Conservation (phyloP, 2,329 filamentous ascomycete genomes). For the Fusarium marasasianum region DNA sequence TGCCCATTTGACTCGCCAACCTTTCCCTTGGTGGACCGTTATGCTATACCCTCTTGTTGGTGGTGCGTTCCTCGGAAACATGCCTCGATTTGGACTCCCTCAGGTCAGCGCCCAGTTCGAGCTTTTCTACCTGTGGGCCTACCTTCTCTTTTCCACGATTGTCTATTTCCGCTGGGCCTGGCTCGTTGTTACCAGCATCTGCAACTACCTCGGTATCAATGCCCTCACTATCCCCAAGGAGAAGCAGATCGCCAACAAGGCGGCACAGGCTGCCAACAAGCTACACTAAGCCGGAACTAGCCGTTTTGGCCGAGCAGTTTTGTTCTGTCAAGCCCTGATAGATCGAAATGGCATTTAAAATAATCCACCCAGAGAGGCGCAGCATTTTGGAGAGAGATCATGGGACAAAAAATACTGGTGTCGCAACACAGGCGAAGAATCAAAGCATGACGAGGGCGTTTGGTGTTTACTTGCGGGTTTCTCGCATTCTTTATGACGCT, state of each 20-base stretch:
- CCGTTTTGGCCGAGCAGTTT: not conserved
- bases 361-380: slow-evolving; percentile 31
- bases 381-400: slow-evolving; percentile 17
- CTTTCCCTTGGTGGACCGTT: slow-evolving; percentile 96
- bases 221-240: slow-evolving; percentile 83
- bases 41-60: slow-evolving; percentile 88
- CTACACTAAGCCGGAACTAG: slow-evolving; percentile 40
- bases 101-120: slow-evolving; percentile 73
- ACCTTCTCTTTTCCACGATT: slow-evolving; percentile 83
- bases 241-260: slow-evolving; percentile 66
- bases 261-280: slow-evolving; percentile 52
- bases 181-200: slow-evolving; percentile 90
- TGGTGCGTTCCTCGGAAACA: slow-evolving; percentile 83
- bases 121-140: slow-evolving; percentile 82
- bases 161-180: slow-evolving; percentile 95
- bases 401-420: slow-evolving; percentile 19
- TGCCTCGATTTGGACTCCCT: slow-evolving; percentile 79
- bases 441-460: slow-evolving; percentile 43
- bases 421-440: slow-evolving; percentile 28
- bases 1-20: slow-evolving; percentile 90
- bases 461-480: slow-evolving; percentile 35
- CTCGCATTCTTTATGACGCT: slow-evolving; percentile 37
- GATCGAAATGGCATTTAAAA: slow-evolving; percentile 6
- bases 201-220: slow-evolving; percentile 90
- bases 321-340: not conserved